Percentiles rank a stretch among this genome's conserved stretches.
These are phyloP conservation scores for Monilinia fructicola DNA, from an alignment of 2,329 filamentous ascomycete species.

Conservation along the genomic window DNA sequence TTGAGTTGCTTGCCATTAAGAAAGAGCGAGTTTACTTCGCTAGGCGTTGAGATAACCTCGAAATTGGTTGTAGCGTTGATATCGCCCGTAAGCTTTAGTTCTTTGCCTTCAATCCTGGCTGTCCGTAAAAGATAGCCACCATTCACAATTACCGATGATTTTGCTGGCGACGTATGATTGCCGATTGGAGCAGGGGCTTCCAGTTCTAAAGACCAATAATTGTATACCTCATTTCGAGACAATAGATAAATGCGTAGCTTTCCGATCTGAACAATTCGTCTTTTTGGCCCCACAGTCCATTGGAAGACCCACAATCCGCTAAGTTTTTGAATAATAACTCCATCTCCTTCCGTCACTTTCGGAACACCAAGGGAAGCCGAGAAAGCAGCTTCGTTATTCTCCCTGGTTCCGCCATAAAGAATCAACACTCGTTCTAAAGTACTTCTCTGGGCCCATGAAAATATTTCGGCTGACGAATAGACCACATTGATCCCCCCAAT, in stretches of 20 bases:
- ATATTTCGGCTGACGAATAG: conserved; percentile 67
- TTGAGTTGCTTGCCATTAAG: conserved; percentile 37
- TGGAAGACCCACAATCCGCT: conserved; percentile 45
- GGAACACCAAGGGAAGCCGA: conserved; percentile 5
- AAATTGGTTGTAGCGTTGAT: conserved; percentile 57
- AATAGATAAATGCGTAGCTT: conserved; percentile 24
- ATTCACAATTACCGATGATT: conserved; percentile 52
- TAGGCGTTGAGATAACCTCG: conserved; percentile 61
- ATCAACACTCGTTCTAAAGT: conserved; percentile 55
- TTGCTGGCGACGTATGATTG: conserved; percentile 22
- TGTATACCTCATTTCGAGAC: conserved; percentile 65
- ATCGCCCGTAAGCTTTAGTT: conserved; percentile 64
- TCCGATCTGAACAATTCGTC: conserved; percentile 50
- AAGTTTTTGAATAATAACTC: neutral
- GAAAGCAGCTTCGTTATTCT: conserved; percentile 56
- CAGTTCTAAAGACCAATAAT: conserved; percentile 56
- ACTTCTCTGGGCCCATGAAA: conserved; percentile 63
- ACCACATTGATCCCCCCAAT: conserved; percentile 56
- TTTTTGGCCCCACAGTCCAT: conserved; percentile 51
- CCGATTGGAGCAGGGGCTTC: conserved; percentile 13
- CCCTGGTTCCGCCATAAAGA: conserved; percentile 59
- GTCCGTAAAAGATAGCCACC: conserved; percentile 63
- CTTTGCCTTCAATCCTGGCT: conserved; percentile 52
- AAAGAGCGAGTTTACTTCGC: conserved; percentile 40
- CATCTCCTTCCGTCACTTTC: conserved; percentile 11